Evolutionary conservation across 208 protist genomes (phyloP), one percentile per base, ranked within the genome.

Genomic region (Acanthamoeba castellanii): DNA sequence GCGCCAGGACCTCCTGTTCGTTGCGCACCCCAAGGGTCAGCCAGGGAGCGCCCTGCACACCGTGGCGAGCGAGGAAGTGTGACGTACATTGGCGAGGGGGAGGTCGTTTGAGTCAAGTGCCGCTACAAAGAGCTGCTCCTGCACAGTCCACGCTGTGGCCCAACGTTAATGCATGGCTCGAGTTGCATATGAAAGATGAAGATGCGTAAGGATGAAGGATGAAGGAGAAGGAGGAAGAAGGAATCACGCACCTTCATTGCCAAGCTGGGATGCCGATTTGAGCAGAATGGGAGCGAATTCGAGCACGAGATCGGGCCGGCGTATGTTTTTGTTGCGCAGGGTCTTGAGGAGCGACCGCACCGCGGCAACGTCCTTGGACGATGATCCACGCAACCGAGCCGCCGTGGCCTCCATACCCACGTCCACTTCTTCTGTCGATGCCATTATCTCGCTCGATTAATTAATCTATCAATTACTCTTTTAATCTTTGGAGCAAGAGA

Each of bases 111-210:
- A 25, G 57, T 93, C 88, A 32, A 93, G 88, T 16, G 88, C 52
- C 14, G 88, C 88, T 22, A 76, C n/a, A 32, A 93, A 74, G 22
- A 93, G 34, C 34, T 93, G 88, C 47, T 93, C 88, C 20, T 57
- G 52, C 88, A 93, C 88, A 20, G 88, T 74, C 88, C 88, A 93
- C 27, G n/a, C 88, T 93, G 61, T n/a, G 66, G 20, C 14, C 13
- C 4, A 74, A 37, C 4, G 42, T 47, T 47, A 47, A 61, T 37
- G 32, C 0, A 50, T 25, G 22, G 16, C 30, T 42, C 37, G 16
- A 45, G 20, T 25, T 66, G 1, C 18, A 20, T 0, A 70, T 13
- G n/a, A 11, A 14, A 47, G 27, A 22, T n/a, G 5, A 47, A 20
- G 25, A 37, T 37, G 37, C 0, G 3, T 37, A 37, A 45, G n/a